These are phyloP conservation scores for Suillus weaverae DNA, from an alignment of 768 basidiomycete genomes.

Conservation along the genomic window DNA sequence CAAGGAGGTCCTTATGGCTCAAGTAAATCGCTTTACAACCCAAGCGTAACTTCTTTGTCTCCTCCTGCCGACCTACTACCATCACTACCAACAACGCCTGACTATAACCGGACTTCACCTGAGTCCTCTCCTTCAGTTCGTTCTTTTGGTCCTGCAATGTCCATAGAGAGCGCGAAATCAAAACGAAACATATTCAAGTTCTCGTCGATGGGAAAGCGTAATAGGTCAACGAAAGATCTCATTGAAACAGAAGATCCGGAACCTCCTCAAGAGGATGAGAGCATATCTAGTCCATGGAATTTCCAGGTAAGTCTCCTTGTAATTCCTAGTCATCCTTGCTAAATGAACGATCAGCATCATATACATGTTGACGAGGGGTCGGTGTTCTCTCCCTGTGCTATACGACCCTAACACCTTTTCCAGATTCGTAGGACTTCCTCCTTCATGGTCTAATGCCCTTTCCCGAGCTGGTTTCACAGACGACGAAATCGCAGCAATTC, in stretches of 20 bases:
- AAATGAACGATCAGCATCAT: slow-evolving; percentile 52
- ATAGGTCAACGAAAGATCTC: slow-evolving; percentile 32
- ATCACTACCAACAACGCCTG: slow-evolving; percentile 31
- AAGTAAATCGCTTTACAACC: slow-evolving; percentile 38
- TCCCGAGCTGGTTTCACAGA: slow-evolving; percentile 61
- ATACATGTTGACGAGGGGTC: slow-evolving; percentile 81
- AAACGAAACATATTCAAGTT: slow-evolving; percentile 39
- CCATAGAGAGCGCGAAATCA: slow-evolving; percentile 23
- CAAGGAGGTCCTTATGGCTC: slow-evolving; percentile 6
- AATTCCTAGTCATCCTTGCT: not conserved
- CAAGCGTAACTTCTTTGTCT: slow-evolving; percentile 48
- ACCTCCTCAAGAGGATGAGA: slow-evolving; percentile 45
- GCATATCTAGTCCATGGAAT: slow-evolving; percentile 71
- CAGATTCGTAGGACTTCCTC: slow-evolving; percentile 66
- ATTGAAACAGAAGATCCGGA: slow-evolving; percentile 17
- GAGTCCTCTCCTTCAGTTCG: slow-evolving; percentile 17
- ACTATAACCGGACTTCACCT: slow-evolving; percentile 10
- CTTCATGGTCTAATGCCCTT: slow-evolving; percentile 69
- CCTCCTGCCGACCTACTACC: slow-evolving; percentile 19
- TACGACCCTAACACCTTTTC: slow-evolving; percentile 3
- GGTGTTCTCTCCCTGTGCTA: slow-evolving; percentile 21
- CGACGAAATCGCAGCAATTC: slow-evolving; percentile 67
- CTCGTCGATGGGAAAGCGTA: slow-evolving; percentile 33
- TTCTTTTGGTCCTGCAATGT: slow-evolving; percentile 14
- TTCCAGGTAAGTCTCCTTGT: slow-evolving; percentile 54